Evolutionary conservation across 163 green algal species (phyloP).

Genomic region (Chlamydomonas reinhardtii): DNA sequence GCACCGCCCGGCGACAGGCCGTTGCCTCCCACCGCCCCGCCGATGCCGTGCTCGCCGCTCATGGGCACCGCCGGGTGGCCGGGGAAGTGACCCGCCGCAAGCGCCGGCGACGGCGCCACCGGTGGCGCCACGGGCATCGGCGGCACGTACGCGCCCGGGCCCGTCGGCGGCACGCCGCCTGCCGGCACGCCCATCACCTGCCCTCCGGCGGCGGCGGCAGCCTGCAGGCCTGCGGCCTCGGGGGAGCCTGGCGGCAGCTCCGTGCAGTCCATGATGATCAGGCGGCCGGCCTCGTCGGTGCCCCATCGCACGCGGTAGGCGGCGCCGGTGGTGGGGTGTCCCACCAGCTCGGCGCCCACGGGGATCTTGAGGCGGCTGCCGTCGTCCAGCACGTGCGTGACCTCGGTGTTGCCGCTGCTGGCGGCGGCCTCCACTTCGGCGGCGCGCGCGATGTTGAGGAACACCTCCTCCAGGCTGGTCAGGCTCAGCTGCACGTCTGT

Average conservation of each 20-base stretch:
- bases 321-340: slow-evolving; percentile 39
- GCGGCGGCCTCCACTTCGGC: slow-evolving; percentile 46
- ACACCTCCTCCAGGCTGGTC: slow-evolving; percentile 94
- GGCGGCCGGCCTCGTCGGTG: slow-evolving; percentile 53
- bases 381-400: slow-evolving; percentile 43
- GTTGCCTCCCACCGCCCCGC: not conserved
- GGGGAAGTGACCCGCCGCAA: slow-evolving; percentile 6
- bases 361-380: slow-evolving; percentile 57
- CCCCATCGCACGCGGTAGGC: slow-evolving; percentile 57
- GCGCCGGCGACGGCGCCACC: not conserved
- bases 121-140: slow-evolving; percentile 13
- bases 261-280: slow-evolving; percentile 31
- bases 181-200: not conserved
- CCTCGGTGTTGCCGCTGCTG: not conserved
- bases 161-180: not conserved
- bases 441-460: slow-evolving; percentile 85
- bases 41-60: no score
- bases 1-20: not conserved
- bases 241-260: not conserved
- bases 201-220: not conserved
- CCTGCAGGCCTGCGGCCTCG: not conserved
- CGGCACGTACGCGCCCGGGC: not conserved
- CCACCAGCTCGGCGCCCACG: slow-evolving; percentile 64
- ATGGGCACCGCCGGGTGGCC: not conserved
- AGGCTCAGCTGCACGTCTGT: slow-evolving; percentile 84